Percentiles rank a stretch among this genome's conserved stretches.
phyloP scores from a whole-genome alignment of 1,284 basidiomycete species.

The Irpex sp. region DNA sequence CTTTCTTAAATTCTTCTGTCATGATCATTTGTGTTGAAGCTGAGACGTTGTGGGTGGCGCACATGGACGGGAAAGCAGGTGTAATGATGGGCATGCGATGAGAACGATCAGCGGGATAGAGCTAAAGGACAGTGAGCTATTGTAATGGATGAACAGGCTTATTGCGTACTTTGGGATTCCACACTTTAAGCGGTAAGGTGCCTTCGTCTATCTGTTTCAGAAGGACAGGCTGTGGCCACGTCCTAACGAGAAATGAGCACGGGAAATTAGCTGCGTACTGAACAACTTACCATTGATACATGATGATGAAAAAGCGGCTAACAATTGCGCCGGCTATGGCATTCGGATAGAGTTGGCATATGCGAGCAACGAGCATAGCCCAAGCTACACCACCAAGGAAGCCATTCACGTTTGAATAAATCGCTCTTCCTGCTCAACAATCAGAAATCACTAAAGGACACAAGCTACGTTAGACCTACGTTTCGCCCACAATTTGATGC shows the following conservation, averaged over 20 bases:
- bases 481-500: conserved; percentile 98
- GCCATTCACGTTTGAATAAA: conserved; percentile 98
- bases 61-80: conserved; percentile 99
- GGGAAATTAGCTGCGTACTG: conserved; percentile 6
- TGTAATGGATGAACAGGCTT: background rate
- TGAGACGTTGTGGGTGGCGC: conserved; percentile 97
- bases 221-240: conserved; percentile 97
- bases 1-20: conserved; percentile 94
- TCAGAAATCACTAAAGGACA: conserved; percentile 11
- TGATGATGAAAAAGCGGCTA: conserved; percentile 95
- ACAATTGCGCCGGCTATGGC: conserved; percentile 94
- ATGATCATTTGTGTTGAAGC: conserved; percentile 95
- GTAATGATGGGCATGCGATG: conserved; percentile 99
- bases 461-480: conserved; percentile 47
- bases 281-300: conserved; percentile 83
- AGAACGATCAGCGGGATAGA: conserved; percentile 89
- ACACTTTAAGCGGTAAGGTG: conserved; percentile 89
- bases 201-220: conserved; percentile 97
- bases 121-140: conserved; percentile 35
- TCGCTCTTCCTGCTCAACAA: conserved; percentile 71
- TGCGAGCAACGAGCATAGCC: conserved; percentile 97
- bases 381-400: conserved; percentile 98
- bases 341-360: conserved; percentile 98
- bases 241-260: conserved; percentile 44
- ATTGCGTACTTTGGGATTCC: conserved; percentile 89